A percentile compares a stretch with the other conserved stretches of the same genome.
Conservation (phyloP, 2,329 filamentous ascomycete species). For the Endocalyx cinctus region DNA sequence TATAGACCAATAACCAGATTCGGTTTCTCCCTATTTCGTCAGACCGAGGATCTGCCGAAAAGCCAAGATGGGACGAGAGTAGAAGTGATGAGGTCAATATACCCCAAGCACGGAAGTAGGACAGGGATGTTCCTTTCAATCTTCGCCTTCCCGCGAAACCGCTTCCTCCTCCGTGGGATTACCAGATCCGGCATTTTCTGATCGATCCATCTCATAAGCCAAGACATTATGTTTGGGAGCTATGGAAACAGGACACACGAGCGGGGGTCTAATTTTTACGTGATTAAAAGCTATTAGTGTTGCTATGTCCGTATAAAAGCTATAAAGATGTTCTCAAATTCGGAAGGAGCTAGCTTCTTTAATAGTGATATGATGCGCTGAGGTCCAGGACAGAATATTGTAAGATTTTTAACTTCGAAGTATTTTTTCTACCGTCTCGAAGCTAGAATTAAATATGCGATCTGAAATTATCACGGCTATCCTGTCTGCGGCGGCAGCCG, state of each 20-base stretch:
- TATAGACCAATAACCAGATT: too few species aligned
- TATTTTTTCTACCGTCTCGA: conserved; percentile 1
- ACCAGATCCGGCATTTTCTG: conserved; percentile 18
- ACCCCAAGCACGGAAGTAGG: conserved; percentile 15
- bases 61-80: conserved; percentile 20
- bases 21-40: too few species aligned
- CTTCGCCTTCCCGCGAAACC: too few species aligned
- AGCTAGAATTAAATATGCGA: conserved; percentile 14
- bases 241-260: conserved; percentile 10
- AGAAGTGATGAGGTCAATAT: too few species aligned
- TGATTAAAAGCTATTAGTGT: neutral
- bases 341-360: neutral
- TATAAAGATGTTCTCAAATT: neutral
- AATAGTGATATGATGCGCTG: neutral
- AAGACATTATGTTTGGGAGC: too few species aligned
- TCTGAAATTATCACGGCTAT: conserved; percentile 11
- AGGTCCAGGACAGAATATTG: conserved; percentile 1
- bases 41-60: conserved; percentile 16
- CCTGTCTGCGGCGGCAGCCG: conserved; percentile 15
- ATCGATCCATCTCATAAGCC: conserved; percentile 3
- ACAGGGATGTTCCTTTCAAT: conserved; percentile 14
- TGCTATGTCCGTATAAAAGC: conserved; percentile 6
- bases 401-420: neutral
- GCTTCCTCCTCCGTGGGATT: conserved; percentile 23
- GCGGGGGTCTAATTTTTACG: conserved; percentile 6